A percentile compares a stretch with the other conserved stretches of the same genome.
Conservation (phyloP, 495 filamentous ascomycete genomes). For the Platismatia glauca region DNA sequence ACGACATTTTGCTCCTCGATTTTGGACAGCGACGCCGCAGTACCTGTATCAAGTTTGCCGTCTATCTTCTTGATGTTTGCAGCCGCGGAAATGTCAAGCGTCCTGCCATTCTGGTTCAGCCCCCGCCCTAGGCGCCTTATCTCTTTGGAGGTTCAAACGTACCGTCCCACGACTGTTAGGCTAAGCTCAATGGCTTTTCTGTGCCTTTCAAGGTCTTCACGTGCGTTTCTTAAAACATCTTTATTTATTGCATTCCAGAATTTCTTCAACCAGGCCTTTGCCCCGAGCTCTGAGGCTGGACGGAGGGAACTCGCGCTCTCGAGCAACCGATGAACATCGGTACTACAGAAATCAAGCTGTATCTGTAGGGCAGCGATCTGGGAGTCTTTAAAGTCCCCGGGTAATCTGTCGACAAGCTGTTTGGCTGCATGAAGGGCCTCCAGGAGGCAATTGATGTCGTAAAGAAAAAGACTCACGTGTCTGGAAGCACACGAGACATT, state of each 20-base stretch:
- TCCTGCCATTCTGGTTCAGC: neutral
- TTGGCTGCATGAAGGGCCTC: constrained; percentile 10
- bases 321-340: constrained; percentile 8
- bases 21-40: constrained; percentile 5
- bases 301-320: constrained; percentile 5
- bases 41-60: constrained; percentile 1
- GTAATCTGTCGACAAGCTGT: neutral
- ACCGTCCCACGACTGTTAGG: constrained; percentile 14
- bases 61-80: neutral
- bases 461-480: constrained; percentile 6
- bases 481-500: constrained; percentile 6
- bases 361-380: neutral
- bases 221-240: constrained; percentile 3
- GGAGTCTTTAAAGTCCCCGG: neutral
- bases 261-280: constrained; percentile 14
- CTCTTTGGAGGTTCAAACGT: too few species aligned
- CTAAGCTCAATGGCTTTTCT: constrained; percentile 4
- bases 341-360: constrained; percentile 11
- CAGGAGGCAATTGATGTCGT: constrained; percentile 12
- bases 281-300: neutral
- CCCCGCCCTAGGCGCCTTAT: neutral
- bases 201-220: constrained; percentile 11
- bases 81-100: constrained; percentile 4
- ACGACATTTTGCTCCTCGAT: constrained; percentile 7
- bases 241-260: constrained; percentile 9